Conservation (phyloP, 1,284 basidiomycete species). For the Ceratobasidium sp. region DNA sequence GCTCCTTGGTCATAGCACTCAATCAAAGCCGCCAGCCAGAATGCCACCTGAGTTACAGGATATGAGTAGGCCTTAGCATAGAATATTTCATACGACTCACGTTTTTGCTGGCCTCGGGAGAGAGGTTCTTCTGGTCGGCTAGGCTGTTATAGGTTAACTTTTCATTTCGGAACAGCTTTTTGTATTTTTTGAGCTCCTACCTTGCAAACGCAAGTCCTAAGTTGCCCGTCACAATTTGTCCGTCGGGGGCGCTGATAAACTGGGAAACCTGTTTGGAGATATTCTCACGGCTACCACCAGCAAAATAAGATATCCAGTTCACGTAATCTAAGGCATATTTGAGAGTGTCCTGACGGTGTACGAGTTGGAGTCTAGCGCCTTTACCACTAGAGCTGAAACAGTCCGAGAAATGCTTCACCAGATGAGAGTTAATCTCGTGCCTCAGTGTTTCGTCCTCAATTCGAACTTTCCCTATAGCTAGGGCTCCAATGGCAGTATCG, state of each 20-base stretch:
- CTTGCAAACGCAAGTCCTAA: slow-evolving; percentile 26
- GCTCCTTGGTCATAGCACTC: neutral
- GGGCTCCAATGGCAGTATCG: slow-evolving; percentile 15
- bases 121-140: neutral
- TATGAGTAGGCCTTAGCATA: neutral
- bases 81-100: neutral
- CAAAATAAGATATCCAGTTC: slow-evolving; percentile 22
- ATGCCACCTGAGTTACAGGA: neutral
- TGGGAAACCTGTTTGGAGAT: neutral
- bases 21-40: slow-evolving; percentile 7
- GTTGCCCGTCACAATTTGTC: neutral
- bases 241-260: neutral
- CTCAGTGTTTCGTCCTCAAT: neutral
- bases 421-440: neutral
- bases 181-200: neutral
- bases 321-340: slow-evolving; percentile 5
- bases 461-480: slow-evolving; percentile 6
- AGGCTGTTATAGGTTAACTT: slow-evolving; percentile 6
- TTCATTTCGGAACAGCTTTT: neutral
- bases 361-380: neutral
- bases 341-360: neutral
- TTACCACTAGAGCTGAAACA: neutral
- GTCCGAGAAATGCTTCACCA: slow-evolving; percentile 25
- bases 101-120: neutral
- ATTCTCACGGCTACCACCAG: neutral